Conservation (phyloP, 768 basidiomycete genomes). For the Suillus spraguei region DNA sequence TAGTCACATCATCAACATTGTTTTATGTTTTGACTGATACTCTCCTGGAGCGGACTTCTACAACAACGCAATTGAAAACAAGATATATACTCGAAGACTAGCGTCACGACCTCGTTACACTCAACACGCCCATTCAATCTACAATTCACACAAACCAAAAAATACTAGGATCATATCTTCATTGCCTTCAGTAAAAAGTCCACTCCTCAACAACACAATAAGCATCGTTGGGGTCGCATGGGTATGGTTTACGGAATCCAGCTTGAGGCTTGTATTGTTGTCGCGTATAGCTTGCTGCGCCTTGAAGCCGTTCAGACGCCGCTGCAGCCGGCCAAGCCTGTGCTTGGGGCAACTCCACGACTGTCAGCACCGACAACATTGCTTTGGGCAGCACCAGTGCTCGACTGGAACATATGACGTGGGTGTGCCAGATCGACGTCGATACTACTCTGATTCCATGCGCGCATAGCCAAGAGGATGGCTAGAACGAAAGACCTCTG, state of each 20-base stretch:
- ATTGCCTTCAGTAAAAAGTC: slow-evolving; percentile 44
- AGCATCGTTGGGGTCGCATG: slow-evolving; percentile 59
- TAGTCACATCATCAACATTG: not conserved
- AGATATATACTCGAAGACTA: slow-evolving; percentile 21
- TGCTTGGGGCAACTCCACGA: slow-evolving; percentile 26
- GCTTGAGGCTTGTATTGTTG: slow-evolving; percentile 30
- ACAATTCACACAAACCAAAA: slow-evolving; percentile 3
- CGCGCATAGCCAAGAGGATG: slow-evolving; percentile 44
- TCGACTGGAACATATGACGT: slow-evolving; percentile 34
- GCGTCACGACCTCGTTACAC: not conserved
- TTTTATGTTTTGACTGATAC: not conserved
- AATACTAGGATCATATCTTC: not conserved
- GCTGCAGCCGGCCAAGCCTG: slow-evolving; percentile 22
- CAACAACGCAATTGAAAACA: slow-evolving; percentile 25
- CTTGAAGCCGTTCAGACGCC: slow-evolving; percentile 20
- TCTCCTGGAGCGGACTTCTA: slow-evolving; percentile 18
- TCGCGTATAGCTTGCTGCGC: slow-evolving; percentile 21
- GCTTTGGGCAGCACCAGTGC: slow-evolving; percentile 36
- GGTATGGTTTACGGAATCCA: slow-evolving; percentile 44
- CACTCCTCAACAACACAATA: slow-evolving; percentile 78
- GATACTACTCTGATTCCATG: slow-evolving; percentile 34
- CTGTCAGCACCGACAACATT: slow-evolving; percentile 36
- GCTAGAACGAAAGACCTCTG: slow-evolving; percentile 29
- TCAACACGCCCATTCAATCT: not conserved
- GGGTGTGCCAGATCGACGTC: slow-evolving; percentile 34